Base-by-base conservation (phyloP, 1,139 yeast genomes). In the Chernovozyma aurita region DNA sequence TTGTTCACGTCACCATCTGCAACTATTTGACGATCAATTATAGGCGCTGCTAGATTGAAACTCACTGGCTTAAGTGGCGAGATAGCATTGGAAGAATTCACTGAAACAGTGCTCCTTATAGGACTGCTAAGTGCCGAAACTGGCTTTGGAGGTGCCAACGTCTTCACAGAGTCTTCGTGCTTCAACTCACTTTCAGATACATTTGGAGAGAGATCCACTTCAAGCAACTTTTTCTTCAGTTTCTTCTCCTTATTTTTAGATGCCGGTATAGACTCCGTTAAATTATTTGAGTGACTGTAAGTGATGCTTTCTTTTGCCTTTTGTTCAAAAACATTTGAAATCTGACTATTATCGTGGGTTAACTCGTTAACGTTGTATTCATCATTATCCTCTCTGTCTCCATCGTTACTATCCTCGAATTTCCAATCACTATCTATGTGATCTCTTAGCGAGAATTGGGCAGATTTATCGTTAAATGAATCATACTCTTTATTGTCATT, bases 311-410 rank as follows among this genome's bases (percentile, higher is more conserved):
- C 22, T 20, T 9, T 20, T 30, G 30, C 28, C n/a, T 18, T 14
- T 16, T 15, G 16, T 31, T 6, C 21, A 14, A 11, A 31, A 11
- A 17, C 15, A 4, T 6, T 20, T 25, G n/a, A 20, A 9, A 7
- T 9, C 22, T 20, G 22, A 20, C 8, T 20, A 20, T 20, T 9
- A 20, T 33, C 31, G 4, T 17, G 33, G 4, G 35, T 33, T 8
- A 24, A 13, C 9, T 33, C 33, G 24, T 31, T 26, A n/a, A 22
- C 46, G 4, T 64, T 57, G 29, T 39, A 42, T 14, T 59, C 63
- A 35, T 61, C 68, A 42, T 67, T 67, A 40, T 67, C 73, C 45
- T 67, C 73, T 30, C 57, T 52, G 34, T 67, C 73, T 13, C 72
- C 73, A 45, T 67, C 73, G 38, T 65, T 58, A 35, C 70, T 64